Conservation (phyloP, 116 monocot genomes). For the Trichopus zeylanicus region DNA sequence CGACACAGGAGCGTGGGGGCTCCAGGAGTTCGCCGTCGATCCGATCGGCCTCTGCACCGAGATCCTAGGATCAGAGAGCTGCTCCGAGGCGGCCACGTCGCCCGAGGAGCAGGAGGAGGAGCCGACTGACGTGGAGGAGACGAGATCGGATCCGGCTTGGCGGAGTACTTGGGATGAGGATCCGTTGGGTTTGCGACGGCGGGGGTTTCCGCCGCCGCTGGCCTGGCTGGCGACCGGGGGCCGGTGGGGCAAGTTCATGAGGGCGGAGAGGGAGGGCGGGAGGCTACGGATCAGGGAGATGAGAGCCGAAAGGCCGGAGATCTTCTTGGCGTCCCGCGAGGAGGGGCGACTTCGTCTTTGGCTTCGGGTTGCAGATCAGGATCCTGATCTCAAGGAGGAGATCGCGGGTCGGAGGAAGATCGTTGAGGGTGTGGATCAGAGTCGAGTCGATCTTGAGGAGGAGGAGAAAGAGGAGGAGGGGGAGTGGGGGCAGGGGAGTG, state of each 20-base stretch:
- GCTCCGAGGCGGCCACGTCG: background rate
- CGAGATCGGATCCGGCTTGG: too few species aligned
- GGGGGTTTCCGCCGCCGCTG: slow-evolving; percentile 23
- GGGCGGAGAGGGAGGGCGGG: slow-evolving; percentile 11
- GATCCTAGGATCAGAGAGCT: background rate
- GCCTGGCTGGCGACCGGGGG: slow-evolving; percentile 8
- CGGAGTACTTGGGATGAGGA: background rate
- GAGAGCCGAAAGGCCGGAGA: slow-evolving; percentile 17
- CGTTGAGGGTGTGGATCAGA: background rate
- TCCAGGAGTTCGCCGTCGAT: background rate
- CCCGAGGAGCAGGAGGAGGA: background rate
- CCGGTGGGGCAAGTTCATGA: slow-evolving; percentile 11
- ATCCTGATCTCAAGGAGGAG: background rate
- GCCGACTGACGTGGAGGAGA: background rate
- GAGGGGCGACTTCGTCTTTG: slow-evolving; percentile 16
- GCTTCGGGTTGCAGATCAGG: background rate
- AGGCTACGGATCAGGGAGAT: slow-evolving; percentile 16
- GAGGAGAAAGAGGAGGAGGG: background rate
- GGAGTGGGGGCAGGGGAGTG: background rate
- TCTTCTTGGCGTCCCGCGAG: slow-evolving; percentile 6
- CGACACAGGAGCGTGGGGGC: background rate
- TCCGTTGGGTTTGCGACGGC: background rate
- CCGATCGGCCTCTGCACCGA: background rate
- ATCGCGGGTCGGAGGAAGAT: background rate
- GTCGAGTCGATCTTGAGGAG: background rate